phyloP scores from a whole-genome alignment of 2,329 filamentous ascomycete species.

The Cercospora berteroae region DNA sequence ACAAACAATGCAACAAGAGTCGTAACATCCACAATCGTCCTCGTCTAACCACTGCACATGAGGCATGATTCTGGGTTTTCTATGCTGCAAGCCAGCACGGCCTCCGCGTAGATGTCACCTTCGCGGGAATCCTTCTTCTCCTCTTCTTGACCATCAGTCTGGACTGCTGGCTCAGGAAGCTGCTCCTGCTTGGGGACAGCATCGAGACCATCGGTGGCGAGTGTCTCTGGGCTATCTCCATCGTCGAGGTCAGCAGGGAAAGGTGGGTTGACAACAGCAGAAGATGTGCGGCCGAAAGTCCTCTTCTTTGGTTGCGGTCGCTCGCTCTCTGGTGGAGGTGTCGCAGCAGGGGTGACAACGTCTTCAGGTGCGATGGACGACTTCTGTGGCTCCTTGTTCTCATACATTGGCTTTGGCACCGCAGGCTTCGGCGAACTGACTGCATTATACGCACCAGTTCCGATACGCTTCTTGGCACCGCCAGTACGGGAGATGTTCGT shows the following conservation, averaged over 20 bases:
- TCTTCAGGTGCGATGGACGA: slow-evolving; percentile 53
- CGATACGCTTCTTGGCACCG: slow-evolving; percentile 66
- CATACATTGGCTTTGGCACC: slow-evolving; percentile 66
- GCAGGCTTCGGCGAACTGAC: slow-evolving; percentile 55
- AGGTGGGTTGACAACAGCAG: slow-evolving; percentile 59
- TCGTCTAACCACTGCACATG: slow-evolving; percentile 85
- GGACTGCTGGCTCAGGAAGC: slow-evolving; percentile 57
- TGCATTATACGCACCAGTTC: slow-evolving; percentile 43
- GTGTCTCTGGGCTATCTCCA: slow-evolving; percentile 73
- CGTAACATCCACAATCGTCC: slow-evolving; percentile 14
- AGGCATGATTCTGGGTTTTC: slow-evolving; percentile 92
- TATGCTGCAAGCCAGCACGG: slow-evolving; percentile 90
- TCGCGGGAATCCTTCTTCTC: slow-evolving; percentile 72
- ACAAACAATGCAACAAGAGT: slow-evolving; percentile 18
- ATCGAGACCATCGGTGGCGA: slow-evolving; percentile 66
- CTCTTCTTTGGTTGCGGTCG: slow-evolving; percentile 51
- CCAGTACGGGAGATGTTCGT: slow-evolving; percentile 68
- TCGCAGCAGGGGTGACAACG: slow-evolving; percentile 66
- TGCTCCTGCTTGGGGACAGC: slow-evolving; percentile 63
- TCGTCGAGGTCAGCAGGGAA: slow-evolving; percentile 78
- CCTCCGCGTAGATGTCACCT: slow-evolving; percentile 91
- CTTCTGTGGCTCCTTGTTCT: slow-evolving; percentile 52
- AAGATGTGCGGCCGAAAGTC: slow-evolving; percentile 34
- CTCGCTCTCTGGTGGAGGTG: slow-evolving; percentile 56
- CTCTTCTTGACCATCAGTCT: slow-evolving; percentile 65